Evolutionary conservation across 2,329 filamentous ascomycete species (phyloP).

Genomic region (Cercospora canescens): DNA sequence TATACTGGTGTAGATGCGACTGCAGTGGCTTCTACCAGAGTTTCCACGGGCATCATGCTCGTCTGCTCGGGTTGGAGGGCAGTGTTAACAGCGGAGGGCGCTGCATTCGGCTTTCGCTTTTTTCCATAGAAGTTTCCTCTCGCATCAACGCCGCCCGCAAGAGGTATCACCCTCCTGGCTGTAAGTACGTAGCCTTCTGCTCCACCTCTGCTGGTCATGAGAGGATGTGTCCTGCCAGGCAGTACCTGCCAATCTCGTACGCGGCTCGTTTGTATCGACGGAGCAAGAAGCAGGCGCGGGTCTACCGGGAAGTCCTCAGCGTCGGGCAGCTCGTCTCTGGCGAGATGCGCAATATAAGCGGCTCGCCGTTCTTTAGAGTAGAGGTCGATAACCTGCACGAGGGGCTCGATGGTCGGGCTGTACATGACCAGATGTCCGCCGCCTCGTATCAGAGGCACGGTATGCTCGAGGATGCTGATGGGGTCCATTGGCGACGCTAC

Average conservation of each 20-base stretch:
- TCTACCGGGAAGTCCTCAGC: slow-evolving; percentile 81
- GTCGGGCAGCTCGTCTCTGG: slow-evolving; percentile 26
- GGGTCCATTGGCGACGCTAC: slow-evolving; percentile 83
- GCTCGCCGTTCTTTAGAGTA: slow-evolving; percentile 79
- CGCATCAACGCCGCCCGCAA: slow-evolving; percentile 77
- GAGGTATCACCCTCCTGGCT: slow-evolving; percentile 76
- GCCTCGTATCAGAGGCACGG: slow-evolving; percentile 77
- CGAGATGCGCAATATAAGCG: slow-evolving; percentile 63
- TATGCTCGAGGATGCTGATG: slow-evolving; percentile 69
- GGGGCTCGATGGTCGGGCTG: slow-evolving; percentile 74
- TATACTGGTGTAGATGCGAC: slow-evolving; percentile 7
- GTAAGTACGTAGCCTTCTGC: slow-evolving; percentile 90
- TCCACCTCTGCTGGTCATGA: slow-evolving; percentile 87
- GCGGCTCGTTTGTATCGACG: slow-evolving; percentile 76
- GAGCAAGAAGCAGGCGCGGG: slow-evolving; percentile 77
- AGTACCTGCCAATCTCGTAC: slow-evolving; percentile 86
- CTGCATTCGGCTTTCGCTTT: slow-evolving; percentile 58
- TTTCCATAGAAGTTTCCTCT: slow-evolving; percentile 69
- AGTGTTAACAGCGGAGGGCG: background rate
- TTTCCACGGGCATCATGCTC: background rate
- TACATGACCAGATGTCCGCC: slow-evolving; percentile 86
- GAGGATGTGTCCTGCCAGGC: slow-evolving; percentile 85
- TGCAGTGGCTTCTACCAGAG: background rate
- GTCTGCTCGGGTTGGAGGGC: background rate
- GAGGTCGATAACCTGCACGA: slow-evolving; percentile 75